A percentile compares a stretch with the other conserved stretches of the same genome.
phyloP scores from a whole-genome alignment of 352 stramenopile species.

The Phytophthora megakarya region DNA sequence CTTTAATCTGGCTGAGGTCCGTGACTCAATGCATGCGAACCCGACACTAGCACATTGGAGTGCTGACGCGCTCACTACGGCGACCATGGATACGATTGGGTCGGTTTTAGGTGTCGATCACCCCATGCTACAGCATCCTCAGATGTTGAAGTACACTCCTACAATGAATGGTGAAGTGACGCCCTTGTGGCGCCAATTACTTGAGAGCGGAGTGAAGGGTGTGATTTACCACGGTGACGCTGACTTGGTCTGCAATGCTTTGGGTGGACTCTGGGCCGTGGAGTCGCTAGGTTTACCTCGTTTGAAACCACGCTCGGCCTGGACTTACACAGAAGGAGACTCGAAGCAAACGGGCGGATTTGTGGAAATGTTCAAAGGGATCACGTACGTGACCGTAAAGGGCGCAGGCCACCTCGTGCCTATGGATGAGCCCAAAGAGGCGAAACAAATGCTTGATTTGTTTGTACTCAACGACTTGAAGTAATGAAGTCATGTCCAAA shows the following conservation, averaged over 20 bases:
- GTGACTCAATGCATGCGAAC: slow-evolving; percentile 79
- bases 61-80: slow-evolving; percentile 49
- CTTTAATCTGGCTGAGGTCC: slow-evolving; percentile 72
- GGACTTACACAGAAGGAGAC: slow-evolving; percentile 43
- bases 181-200: slow-evolving; percentile 60
- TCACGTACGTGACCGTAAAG: slow-evolving; percentile 92
- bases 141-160: slow-evolving; percentile 56
- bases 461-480: slow-evolving; percentile 59
- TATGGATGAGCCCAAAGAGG: slow-evolving; percentile 71
- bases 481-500: slow-evolving; percentile 12
- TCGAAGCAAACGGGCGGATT: slow-evolving; percentile 84
- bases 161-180: slow-evolving; percentile 55
- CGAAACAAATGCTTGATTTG: slow-evolving; percentile 73
- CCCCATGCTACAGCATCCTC: slow-evolving; percentile 36
- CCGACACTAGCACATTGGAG: slow-evolving; percentile 47
- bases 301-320: slow-evolving; percentile 43
- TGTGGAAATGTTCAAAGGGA: slow-evolving; percentile 77
- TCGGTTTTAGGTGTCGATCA: slow-evolving; percentile 43
- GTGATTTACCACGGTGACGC: slow-evolving; percentile 82
- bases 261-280: slow-evolving; percentile 70
- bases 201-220: slow-evolving; percentile 47
- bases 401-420: slow-evolving; percentile 91
- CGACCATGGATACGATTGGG: slow-evolving; percentile 41
- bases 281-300: slow-evolving; percentile 63
- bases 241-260: slow-evolving; percentile 72